phyloP scores from a whole-genome alignment of 176 grass and related monocot species.

The Rhynchospora breviuscula region DNA sequence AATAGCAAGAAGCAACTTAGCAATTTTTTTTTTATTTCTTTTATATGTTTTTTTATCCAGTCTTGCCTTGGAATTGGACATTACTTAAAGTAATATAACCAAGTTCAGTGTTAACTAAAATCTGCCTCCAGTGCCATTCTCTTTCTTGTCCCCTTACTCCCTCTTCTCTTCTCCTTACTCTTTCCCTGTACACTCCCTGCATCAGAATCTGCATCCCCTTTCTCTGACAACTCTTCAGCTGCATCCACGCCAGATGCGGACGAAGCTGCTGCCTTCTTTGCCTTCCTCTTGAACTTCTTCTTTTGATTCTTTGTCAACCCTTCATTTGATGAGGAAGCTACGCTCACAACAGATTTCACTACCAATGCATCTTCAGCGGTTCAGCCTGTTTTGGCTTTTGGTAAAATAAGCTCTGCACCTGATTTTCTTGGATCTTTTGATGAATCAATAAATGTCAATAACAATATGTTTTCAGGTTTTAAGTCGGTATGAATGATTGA shows the following conservation, averaged over 20 bases:
- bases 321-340: slow-evolving; percentile 37
- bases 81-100: not conserved
- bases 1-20: not conserved
- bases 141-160: slow-evolving; percentile 57
- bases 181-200: slow-evolving; percentile 30
- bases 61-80: too few species aligned
- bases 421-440: slow-evolving; percentile 74
- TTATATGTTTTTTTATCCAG: too few species aligned
- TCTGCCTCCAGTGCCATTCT: slow-evolving; percentile 77
- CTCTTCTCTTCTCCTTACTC: slow-evolving; percentile 42
- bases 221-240: slow-evolving; percentile 55
- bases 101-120: not conserved
- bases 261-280: slow-evolving; percentile 56
- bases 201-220: slow-evolving; percentile 42
- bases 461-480: slow-evolving; percentile 96
- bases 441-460: slow-evolving; percentile 71
- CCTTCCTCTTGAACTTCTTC: slow-evolving; percentile 94
- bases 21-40: not conserved
- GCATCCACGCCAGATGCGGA: slow-evolving; percentile 40
- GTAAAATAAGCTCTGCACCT: slow-evolving; percentile 43
- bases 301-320: slow-evolving; percentile 75
- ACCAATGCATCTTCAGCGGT: slow-evolving; percentile 18
- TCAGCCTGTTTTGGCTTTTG: slow-evolving; percentile 36
- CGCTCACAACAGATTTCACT: slow-evolving; percentile 15
- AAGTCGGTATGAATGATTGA: slow-evolving; percentile 96